Evolutionary conservation across 108 stramenopile species (phyloP), one percentile per base, ranked within the genome.

Genomic region (Stephanodiscus triporus): DNA sequence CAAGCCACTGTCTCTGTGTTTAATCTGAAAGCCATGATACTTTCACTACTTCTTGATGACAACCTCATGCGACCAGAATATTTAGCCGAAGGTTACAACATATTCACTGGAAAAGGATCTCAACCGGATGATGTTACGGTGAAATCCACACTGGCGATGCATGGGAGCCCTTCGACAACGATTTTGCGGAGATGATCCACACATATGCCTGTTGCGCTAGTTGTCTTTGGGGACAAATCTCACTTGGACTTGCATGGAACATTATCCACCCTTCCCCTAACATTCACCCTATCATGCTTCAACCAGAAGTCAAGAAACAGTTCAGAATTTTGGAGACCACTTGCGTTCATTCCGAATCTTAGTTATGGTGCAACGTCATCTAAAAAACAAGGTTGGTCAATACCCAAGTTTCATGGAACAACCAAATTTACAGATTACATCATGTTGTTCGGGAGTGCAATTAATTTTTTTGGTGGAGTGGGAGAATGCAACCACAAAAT

Each of bases 401-500:
- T 69, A 0, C 68, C 68, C 24, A 69, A 69, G 27, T 11, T 40
- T 6, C 68, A 69, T 34, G 32, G 36, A 9, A 42, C 47, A 0
- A 56, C 53, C 0, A 55, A 69, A 24, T 38, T 69, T 9, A 0
- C 10, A 2, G n/a, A 29, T 9, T 69, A 57, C 34, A 69, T 69
- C 5, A 20, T 26, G 2, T 0, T 20, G 5, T 69, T 56, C 26
- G 68, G 68, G 1, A 55, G 34, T 27, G 54, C 54, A 3, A 55
- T 55, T 42, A 69, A 69, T n/a, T 69, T 69, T 36, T 56, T 22
- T 17, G 68, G 68, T 26, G 68, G 68, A 7, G 2, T 40, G 5
- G 68, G 68, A 2, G 68, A 69, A 22, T 53, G 68, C 26, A 29
- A 69, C 32, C 36, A 53, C 6, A 69, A 69, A n/a, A 20, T 9